Evolutionary conservation across 441 rosid genomes (phyloP), one percentile per base, ranked within the genome.

Genomic region (Brassica balearica): DNA sequence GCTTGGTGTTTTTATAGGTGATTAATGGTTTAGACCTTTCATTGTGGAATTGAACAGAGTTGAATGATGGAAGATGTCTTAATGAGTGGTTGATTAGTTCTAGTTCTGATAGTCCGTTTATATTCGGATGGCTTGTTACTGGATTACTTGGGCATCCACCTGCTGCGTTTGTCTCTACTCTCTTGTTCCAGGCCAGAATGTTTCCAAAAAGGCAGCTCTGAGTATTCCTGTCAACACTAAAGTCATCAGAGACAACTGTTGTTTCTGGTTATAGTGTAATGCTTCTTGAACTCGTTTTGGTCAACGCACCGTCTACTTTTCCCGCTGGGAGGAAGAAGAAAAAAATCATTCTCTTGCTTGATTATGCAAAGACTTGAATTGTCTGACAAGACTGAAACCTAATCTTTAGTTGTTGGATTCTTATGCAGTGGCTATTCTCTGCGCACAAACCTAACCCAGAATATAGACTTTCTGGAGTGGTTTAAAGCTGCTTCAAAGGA

Each of bases 141-240:
- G 85, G 87, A 9, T 72, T 80, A 23, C 67, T 86, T 51, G 88
- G 91, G 3, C 91, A 7, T 87, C 93, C 65, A 80, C 91, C 8
- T 89, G 93, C 74, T 87, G 90, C 74, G 89, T 87, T 38, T 89
- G 93, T 73, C 81, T 89, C 66, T 82, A 62, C 71, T 85, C 93
- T 2, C 82, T 87, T 61, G 75, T 85, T 8, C 82, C 89, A 15
- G 74, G 65, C 29, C 84, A 85, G 64, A 68, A 76, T 56, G 81
- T 82, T 43, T 72, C 83, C 41, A 74, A 70, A 12, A 85, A 82
- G 68, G 78, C 82, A 15, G 55, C 82, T 25, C 72, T 83, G 25
- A 79, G 22, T 68, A 81, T 79, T 73, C 86, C 86, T 1, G 84
- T 87, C 22, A 29, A 34, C 41, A 34, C 2, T 34, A 34, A 34